A percentile compares a stretch with the other conserved stretches of the same genome.
These are phyloP conservation scores for Colletotrichum gloeosporioides DNA, from an alignment of 2,329 filamentous ascomycete genomes.

Conservation along the genomic window DNA sequence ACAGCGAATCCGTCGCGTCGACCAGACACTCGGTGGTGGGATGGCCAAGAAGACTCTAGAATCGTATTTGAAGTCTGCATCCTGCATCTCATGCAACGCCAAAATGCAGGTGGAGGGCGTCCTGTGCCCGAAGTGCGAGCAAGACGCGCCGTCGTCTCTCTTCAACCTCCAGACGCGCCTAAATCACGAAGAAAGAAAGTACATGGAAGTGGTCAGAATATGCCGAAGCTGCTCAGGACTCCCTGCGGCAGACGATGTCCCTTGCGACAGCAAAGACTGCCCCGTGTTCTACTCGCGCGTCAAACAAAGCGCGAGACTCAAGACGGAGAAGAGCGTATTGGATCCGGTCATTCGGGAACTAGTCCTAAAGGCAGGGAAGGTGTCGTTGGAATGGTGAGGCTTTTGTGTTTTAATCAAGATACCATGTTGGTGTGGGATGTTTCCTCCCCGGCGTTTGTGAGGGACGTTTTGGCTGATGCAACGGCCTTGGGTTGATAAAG, in stretches of 20 bases:
- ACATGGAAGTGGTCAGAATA: constrained; percentile 68
- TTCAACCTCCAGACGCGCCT: constrained; percentile 68
- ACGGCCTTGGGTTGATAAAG: neutral
- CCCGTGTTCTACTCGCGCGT: constrained; percentile 86
- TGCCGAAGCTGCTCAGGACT: constrained; percentile 83
- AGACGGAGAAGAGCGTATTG: constrained; percentile 39
- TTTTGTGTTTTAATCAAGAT: neutral
- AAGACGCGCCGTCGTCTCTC: constrained; percentile 63
- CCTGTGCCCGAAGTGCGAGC: constrained; percentile 65
- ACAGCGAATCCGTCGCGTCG: constrained; percentile 73
- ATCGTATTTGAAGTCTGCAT: constrained; percentile 83
- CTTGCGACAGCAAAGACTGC: constrained; percentile 90
- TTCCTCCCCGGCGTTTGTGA: neutral
- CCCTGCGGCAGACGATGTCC: constrained; percentile 76
- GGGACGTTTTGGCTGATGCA: neutral
- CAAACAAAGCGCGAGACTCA: constrained; percentile 60
- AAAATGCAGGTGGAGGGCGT: constrained; percentile 47
- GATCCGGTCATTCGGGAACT: constrained; percentile 38
- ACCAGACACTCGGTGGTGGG: constrained; percentile 37
- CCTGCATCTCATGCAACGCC: constrained; percentile 77
- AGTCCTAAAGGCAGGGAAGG: constrained; percentile 28
- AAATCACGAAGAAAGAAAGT: constrained; percentile 66
- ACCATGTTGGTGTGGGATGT: neutral
- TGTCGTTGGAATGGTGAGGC: constrained; percentile 40
- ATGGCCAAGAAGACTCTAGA: constrained; percentile 71